Evolutionary conservation across 768 basidiomycete genomes (phyloP).

Genomic region (Astraeus odoratus): DNA sequence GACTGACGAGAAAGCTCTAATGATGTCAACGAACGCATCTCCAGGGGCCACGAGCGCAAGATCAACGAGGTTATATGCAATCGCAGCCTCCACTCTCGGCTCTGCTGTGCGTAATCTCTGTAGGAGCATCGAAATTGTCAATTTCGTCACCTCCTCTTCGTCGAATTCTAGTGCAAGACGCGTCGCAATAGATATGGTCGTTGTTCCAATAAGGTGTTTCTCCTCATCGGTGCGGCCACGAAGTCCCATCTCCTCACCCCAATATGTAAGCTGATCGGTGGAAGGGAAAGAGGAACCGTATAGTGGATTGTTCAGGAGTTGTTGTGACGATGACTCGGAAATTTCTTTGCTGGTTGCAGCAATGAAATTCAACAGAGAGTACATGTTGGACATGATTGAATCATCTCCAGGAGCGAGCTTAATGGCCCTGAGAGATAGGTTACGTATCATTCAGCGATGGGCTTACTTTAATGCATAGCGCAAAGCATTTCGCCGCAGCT

Average conservation of each 20-base stretch:
- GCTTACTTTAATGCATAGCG: constrained; percentile 77
- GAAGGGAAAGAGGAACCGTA: constrained; percentile 26
- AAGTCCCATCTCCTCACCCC: constrained; percentile 57
- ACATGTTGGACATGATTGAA: constrained; percentile 90
- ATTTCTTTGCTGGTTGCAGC: constrained; percentile 77
- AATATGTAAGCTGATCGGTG: constrained; percentile 43
- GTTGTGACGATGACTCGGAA: constrained; percentile 43
- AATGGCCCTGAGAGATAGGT: constrained; percentile 5
- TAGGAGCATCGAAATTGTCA: constrained; percentile 89
- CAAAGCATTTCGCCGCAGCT: constrained; percentile 86
- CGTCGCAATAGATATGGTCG: constrained; percentile 88
- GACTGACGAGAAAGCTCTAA: constrained; percentile 76
- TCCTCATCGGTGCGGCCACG: constrained; percentile 76
- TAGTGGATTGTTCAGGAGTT: constrained; percentile 36
- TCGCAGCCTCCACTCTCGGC: constrained; percentile 83
- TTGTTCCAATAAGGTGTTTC: constrained; percentile 76
- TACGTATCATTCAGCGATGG: neutral
- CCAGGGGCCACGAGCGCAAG: constrained; percentile 76
- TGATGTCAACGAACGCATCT: constrained; percentile 75
- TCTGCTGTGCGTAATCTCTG: constrained; percentile 83
- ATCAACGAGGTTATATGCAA: constrained; percentile 87
- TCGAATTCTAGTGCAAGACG: constrained; percentile 82
- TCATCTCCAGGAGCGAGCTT: constrained; percentile 84
- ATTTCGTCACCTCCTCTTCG: constrained; percentile 79
- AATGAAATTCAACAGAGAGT: constrained; percentile 91